Evolutionary conservation across 1,284 basidiomycete genomes (phyloP), one percentile per base, ranked within the genome.

Genomic region (Cutaneotrichosporon sp.): DNA sequence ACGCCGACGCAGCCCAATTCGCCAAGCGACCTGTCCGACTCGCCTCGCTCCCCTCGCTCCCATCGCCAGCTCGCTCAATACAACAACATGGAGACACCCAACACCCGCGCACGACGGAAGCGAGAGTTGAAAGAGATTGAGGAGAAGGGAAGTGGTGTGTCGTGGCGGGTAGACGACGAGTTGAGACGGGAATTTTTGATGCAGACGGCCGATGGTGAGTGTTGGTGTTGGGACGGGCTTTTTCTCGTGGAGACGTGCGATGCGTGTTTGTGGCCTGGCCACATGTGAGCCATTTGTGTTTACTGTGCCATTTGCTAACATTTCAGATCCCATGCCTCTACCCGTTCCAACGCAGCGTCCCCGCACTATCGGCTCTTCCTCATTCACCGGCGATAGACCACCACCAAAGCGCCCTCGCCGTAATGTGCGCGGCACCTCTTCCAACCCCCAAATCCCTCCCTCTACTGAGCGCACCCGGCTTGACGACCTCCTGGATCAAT

Each of bases 401-500:
- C 19, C 46, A 12, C 42, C 22, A 7, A 54, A 54, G 26, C 52
- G 52, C 12, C 44, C 46, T 1, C 42, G 52, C 16, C 42, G 48
- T 14, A 1, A 20, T 17, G 19, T 46, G 5, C 29, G 32, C n/a
- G 35, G 27, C 17, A 3, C 44, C 3, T 17, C 19, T 2, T 45
- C 49, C 25, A 35, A 20, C 17, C 44, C 51, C 0, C 10, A 20
- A 2, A n/a, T 35, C 4, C 33, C 39, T 14, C 20, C 35, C 11
- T 35, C 10, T n/a, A 43, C 26, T 3, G 55, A 49, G 12, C 17
- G 50, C 14, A 39, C 25, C 24, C 42, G 46, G 3, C 55, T 57
- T 3, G 55, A 57, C 44, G 55, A 52, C 33, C 55, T 57, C 10
- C 48, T 57, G 6, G 55, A 57, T 12, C 43, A 46, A 1, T 56